Evolutionary conservation across 2,329 filamentous ascomycete species (phyloP).

Genomic region (Penicillium sp.): DNA sequence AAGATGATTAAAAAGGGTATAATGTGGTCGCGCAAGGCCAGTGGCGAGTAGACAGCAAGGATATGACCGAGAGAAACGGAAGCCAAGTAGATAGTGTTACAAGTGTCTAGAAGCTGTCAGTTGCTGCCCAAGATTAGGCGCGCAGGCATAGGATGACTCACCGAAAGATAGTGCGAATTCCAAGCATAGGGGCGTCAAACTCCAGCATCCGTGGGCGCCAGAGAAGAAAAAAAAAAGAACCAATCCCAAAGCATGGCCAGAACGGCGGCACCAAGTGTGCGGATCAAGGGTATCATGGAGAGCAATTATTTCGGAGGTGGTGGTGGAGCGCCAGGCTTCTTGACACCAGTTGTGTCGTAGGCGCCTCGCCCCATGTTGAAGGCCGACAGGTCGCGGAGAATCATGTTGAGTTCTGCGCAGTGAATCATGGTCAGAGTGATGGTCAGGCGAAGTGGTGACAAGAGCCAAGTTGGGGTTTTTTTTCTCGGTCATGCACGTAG

Average conservation of each 20-base stretch:
- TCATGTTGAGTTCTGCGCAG: constrained; percentile 39
- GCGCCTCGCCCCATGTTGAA: constrained; percentile 53
- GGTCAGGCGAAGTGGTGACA: constrained; percentile 2
- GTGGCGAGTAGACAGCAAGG: constrained; percentile 18
- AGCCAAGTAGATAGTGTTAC: constrained; percentile 30
- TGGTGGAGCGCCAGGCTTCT: constrained; percentile 47
- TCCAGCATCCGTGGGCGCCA: constrained; percentile 24
- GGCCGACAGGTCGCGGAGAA: constrained; percentile 40
- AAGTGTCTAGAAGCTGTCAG: constrained; percentile 27
- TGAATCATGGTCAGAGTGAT: constrained; percentile 31
- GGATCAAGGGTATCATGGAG: constrained; percentile 20
- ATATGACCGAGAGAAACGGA: constrained; percentile 20
- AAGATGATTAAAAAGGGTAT: constrained; percentile 30
- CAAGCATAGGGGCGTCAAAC: constrained; percentile 29
- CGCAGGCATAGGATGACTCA: constrained; percentile 21
- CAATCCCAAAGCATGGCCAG: constrained; percentile 13
- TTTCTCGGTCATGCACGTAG: constrained; percentile 4
- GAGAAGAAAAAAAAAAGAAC: constrained; percentile 12
- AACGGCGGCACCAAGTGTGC: constrained; percentile 20
- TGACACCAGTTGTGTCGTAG: constrained; percentile 53
- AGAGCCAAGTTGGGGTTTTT: too few relatives aligned
- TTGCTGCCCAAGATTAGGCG: constrained; percentile 23
- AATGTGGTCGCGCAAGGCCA: constrained; percentile 23
- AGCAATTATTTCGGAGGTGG: constrained; percentile 41
- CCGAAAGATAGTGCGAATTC: constrained; percentile 27